Evolutionary conservation across 1,139 yeast genomes (phyloP), one percentile per base, ranked within the genome.

Genomic region (Petasospora fabianii): DNA sequence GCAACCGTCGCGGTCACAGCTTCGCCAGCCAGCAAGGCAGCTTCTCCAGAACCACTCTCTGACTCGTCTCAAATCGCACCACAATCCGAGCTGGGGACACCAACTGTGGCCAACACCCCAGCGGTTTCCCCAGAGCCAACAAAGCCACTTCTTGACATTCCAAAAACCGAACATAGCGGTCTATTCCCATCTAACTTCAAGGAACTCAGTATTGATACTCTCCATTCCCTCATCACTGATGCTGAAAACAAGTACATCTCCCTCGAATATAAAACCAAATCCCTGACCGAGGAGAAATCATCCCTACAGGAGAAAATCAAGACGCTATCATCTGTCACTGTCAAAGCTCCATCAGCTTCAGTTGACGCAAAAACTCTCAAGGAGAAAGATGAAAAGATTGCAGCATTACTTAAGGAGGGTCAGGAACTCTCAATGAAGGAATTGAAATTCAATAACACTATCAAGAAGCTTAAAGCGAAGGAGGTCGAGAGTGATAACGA

Each of bases 391-490:
- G 59, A 49, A 2, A 48, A 49, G 22, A 63, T 62, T n/a, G 50
- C 50, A 1, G 45, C 81, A 76, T 66, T 90, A 27, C 60, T 84
- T 55, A 77, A 75, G 42, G 97, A 90, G 60, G 97, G 97, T 4
- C 83, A 84, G 47, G 76, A 74, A 21, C 64, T 90, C 29, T 82
- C 96, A 0, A 73, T 74, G 43, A 83, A 78, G 46, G 97, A 92
- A 54, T 68, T 87, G 27, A 77, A 76, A 50, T 70, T 81, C 39
- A 80, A 76, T 53, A 86, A 79, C 28, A 68, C 80, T 1, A 77
- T 90, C 37, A 84, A 84, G 50, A 71, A 71, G 46, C 61, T 87
- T 35, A 75, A 78, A 41, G 59, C 70, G 6, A 69, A 70, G 18
- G 82, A 81, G 44, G 37, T 55, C 9, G 73, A 69, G 28, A 74